Percentiles rank a stretch among this genome's conserved stretches.
Evolutionary conservation across 129 eudicot genomes (phyloP).

Genomic region (Centella asiatica): DNA sequence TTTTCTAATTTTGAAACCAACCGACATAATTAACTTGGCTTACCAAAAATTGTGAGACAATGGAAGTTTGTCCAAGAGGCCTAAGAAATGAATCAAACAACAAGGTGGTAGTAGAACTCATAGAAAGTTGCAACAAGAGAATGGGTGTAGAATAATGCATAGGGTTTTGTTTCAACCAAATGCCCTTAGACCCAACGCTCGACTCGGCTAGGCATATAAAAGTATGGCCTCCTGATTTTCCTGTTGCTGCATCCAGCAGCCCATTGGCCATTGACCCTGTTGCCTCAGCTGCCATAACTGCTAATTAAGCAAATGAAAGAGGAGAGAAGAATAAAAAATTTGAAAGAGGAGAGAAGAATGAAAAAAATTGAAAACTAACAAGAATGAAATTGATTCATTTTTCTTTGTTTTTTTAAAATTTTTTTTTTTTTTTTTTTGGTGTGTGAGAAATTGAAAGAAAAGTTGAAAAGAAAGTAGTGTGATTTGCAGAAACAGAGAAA

Average conservation of each 20-base stretch:
- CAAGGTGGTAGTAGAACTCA: constrained; percentile 16
- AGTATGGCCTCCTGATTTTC: not conserved
- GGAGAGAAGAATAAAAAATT: too few species aligned
- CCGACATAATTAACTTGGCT: not conserved
- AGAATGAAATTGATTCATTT: too few species aligned
- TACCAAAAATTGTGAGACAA: constrained; percentile 41
- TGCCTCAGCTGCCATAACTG: not conserved
- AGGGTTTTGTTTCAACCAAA: constrained; percentile 15
- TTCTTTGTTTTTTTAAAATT: not conserved
- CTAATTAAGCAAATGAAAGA: not conserved
- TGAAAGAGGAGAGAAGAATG: not conserved
- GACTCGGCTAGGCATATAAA: constrained; percentile 17
- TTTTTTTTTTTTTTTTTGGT: not conserved
- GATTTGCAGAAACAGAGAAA: not conserved
- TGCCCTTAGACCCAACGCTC: constrained; percentile 8
- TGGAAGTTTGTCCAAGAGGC: constrained; percentile 45
- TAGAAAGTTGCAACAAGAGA: constrained; percentile 29
- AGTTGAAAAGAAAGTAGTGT: not conserved
- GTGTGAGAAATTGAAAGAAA: not conserved
- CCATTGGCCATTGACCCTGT: not conserved
- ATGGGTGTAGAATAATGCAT: constrained; percentile 28
- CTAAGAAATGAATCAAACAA: constrained; percentile 22
- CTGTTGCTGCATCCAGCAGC: not conserved
- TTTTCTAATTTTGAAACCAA: not conserved
- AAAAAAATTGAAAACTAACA: not conserved